Conservation (phyloP, 331 rosid species). For the Prunus yedoensis region DNA sequence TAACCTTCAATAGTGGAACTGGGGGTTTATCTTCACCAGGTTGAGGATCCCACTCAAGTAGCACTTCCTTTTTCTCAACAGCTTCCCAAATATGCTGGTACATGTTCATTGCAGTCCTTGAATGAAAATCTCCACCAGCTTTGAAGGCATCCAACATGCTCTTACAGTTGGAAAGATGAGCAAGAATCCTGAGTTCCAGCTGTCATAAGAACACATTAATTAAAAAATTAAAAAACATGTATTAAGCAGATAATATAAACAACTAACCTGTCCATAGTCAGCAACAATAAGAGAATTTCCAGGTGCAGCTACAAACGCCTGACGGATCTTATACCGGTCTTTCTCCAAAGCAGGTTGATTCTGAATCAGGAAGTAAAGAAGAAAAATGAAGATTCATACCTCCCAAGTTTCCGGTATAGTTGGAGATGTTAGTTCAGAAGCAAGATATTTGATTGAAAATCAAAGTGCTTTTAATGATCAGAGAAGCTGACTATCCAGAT, state of each 20-base stretch:
- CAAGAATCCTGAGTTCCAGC: conserved; percentile 97
- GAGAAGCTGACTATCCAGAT: conserved; percentile 11
- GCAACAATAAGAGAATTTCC: conserved; percentile 96
- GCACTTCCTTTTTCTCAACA: conserved; percentile 62
- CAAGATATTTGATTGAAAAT: conserved; percentile 12
- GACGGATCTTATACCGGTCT: conserved; percentile 94
- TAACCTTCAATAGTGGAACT: conserved; percentile 87
- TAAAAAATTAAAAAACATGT: conserved; percentile 24
- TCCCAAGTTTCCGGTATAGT: conserved; percentile 10
- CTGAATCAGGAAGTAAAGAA: conserved; percentile 37
- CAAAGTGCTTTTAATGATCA: not conserved
- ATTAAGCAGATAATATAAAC: conserved; percentile 19
- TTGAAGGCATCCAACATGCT: conserved; percentile 94
- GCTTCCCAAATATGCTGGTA: conserved; percentile 92
- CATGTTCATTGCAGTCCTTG: conserved; percentile 98
- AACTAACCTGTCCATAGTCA: conserved; percentile 90
- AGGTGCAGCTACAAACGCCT: conserved; percentile 90
- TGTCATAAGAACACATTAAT: conserved; percentile 46
- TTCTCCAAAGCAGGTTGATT: conserved; percentile 98
- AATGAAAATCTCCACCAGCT: conserved; percentile 99
- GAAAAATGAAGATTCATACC: conserved; percentile 13
- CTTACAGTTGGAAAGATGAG: conserved; percentile 90
- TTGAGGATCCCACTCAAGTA: conserved; percentile 95
- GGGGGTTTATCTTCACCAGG: conserved; percentile 98
- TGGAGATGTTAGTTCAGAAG: conserved; percentile 14